Base-by-base conservation (phyloP, 352 stramenopile species). In the Phytophthora palmivora region DNA sequence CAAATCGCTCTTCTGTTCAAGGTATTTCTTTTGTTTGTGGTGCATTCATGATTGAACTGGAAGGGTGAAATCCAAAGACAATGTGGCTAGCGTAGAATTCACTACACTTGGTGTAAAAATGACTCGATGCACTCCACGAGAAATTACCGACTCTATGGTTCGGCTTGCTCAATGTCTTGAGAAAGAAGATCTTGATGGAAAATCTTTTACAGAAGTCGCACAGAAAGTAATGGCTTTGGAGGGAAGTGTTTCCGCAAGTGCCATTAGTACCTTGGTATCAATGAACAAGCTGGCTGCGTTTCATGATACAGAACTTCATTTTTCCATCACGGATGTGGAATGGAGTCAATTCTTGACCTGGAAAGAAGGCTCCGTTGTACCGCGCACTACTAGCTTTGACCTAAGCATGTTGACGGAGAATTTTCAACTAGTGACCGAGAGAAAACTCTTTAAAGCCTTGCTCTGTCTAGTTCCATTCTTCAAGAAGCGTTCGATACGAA, bases 301-400 rank as follows among this genome's bases (percentile, higher is more conserved):
- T 12, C 46, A 50, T 2, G 48, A 67, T 14, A 53, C 65, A 15
- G 50, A 79, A 16, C 10, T 87, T 6, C 66, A 72, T 18, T 88
- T 89, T 52, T 54, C 74, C 1, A 55, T 86, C 4, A 88, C 76
- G 5, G 79, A 89, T 16, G 51, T 87, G 18, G 61, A 73, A 26
- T 78, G 70, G 70, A 67, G 51, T 42, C 36, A 16, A 24, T 21
- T 54, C 1, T 54, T 70, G 15, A n/a, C 14, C 2, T 65, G 36
- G 65, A 52, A 58, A 36, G 22, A 53, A 1, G 21, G 24, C 15
- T 36, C 26, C 1, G 8, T 56, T 14, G 19, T 63, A 8, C 26
- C 53, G 2, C 66, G 66, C 14, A 67, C 59, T 1, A 50, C 48
- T 12, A 39, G 53, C 12, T 70, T 74, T 57, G 66, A 74, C 26